These are phyloP conservation scores for Meripilus lineatus DNA, from an alignment of 1,284 basidiomycete species.

Conservation along the genomic window DNA sequence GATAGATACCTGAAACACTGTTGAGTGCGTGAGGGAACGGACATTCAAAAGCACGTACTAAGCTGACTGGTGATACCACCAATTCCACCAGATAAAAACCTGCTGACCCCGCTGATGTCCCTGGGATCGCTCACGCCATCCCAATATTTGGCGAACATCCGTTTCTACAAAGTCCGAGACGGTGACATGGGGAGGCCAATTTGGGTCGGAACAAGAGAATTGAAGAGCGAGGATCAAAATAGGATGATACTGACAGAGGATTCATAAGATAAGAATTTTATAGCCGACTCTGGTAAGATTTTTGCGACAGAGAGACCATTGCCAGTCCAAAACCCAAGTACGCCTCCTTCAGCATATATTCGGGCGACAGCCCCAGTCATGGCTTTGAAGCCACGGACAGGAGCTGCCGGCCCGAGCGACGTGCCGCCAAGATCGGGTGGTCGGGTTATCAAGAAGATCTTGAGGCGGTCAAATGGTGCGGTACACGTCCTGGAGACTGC, in stretches of 20 bases:
- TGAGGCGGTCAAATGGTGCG: slow-evolving; percentile 96
- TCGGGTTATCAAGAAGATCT: slow-evolving; percentile 93
- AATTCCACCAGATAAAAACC: slow-evolving; percentile 94
- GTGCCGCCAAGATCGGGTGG: slow-evolving; percentile 63
- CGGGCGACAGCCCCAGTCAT: slow-evolving; percentile 70
- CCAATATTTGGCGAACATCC: slow-evolving; percentile 88
- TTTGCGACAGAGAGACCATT: slow-evolving; percentile 83
- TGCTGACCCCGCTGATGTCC: slow-evolving; percentile 86
- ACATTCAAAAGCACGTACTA: slow-evolving; percentile 41
- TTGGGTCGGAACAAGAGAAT: neutral
- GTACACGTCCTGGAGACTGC: slow-evolving; percentile 93
- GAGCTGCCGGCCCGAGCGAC: slow-evolving; percentile 38
- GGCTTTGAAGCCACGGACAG: slow-evolving; percentile 58
- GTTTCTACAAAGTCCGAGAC: slow-evolving; percentile 63
- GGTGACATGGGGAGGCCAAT: slow-evolving; percentile 7
- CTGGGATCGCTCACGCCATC: slow-evolving; percentile 87
- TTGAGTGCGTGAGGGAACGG: slow-evolving; percentile 10
- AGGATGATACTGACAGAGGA: slow-evolving; percentile 60
- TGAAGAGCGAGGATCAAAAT: slow-evolving; percentile 12
- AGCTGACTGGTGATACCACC: slow-evolving; percentile 95
- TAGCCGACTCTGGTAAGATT: slow-evolving; percentile 96
- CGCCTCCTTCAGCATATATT: slow-evolving; percentile 85
- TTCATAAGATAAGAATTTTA: slow-evolving; percentile 98
- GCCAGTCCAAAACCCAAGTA: slow-evolving; percentile 92
- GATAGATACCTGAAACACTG: slow-evolving; percentile 68